Percentiles rank a stretch among this genome's conserved stretches.
phyloP scores from a whole-genome alignment of 2,329 filamentous ascomycete genomes.

The Taxawa tesnikishii region DNA sequence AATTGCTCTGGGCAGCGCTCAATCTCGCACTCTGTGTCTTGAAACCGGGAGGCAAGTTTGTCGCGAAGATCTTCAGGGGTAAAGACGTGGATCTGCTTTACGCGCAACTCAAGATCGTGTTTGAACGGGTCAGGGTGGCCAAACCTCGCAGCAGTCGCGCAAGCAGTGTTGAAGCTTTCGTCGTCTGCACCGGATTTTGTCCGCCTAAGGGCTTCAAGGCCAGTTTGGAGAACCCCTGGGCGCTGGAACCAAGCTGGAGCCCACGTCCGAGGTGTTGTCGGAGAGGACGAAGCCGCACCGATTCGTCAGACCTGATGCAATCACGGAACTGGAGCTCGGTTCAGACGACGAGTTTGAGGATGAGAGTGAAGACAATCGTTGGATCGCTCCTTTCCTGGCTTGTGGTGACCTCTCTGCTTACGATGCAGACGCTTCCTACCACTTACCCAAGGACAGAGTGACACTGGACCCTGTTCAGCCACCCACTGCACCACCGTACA shows the following conservation, averaged over 20 bases:
- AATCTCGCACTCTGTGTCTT: constrained; percentile 90
- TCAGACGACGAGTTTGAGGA: constrained; percentile 30
- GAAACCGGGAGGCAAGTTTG: constrained; percentile 85
- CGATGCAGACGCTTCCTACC: constrained; percentile 91
- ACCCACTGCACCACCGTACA: constrained; percentile 91
- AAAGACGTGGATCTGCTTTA: constrained; percentile 93
- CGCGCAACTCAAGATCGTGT: constrained; percentile 85
- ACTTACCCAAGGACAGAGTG: constrained; percentile 72
- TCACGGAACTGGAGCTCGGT: constrained; percentile 33
- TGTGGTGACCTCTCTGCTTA: constrained; percentile 91
- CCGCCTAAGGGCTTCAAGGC: constrained; percentile 66
- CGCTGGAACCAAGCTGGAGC: constrained; percentile 42
- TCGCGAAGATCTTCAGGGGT: constrained; percentile 93
- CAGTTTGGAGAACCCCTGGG: constrained; percentile 66
- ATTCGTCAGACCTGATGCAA: constrained; percentile 30
- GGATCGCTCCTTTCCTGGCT: constrained; percentile 94
- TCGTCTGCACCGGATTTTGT: constrained; percentile 82
- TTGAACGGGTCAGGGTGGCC: constrained; percentile 74
- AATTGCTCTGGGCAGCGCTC: constrained; percentile 85
- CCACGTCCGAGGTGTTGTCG: constrained; percentile 1
- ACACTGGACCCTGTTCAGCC: constrained; percentile 88
- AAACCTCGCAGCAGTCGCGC: constrained; percentile 92
- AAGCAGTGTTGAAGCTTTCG: constrained; percentile 92
- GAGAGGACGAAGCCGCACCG: constrained; percentile 14
- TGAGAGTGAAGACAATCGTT: constrained; percentile 42